Evolutionary conservation across 495 filamentous ascomycete species (phyloP), one percentile per base, ranked within the genome.

Genomic region (Penicillium mononematosum): DNA sequence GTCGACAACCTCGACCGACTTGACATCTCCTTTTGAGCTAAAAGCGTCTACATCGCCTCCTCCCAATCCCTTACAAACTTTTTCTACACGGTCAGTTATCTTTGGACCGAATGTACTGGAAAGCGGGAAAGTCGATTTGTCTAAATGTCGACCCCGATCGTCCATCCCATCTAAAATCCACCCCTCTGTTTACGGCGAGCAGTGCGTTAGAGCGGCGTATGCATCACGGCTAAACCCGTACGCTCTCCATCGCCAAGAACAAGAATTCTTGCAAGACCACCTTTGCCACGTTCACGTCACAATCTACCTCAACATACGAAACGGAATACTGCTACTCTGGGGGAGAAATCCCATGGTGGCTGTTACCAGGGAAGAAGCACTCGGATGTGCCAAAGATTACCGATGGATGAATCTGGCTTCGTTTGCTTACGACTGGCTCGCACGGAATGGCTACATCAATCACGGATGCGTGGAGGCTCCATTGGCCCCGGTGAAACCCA

Each of bases 251-350:
- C 79, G 78, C n/a, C 85, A 88, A 53, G 94, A 99, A 67, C 92
- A 96, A 68, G 69, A 81, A 58, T 81, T 91, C 48, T 74, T 99
- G 20, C 82, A 88, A 55, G 78, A 89, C 38, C 85, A 94, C 69
- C 84, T 99, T 55, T 95, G 86, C 67, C 86, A 90, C 62, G 78
- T 86, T 32, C 93, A 99, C 65, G 91, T 98, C 53, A 96, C 94
- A 10, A 87, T 88, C n/a, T 99, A 98, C 70, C 74, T 99, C 31
- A 97, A 96, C 71, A 96, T 99, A 56, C 81, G 94, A 56, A 99
- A 99, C 71, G 91, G 92, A 4, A 96, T 98, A 59, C 74, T 99
- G 27, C 82, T 95, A 52, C 75, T 98, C 38, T 99, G 92, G 92
- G 83, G 88, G 11, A 82, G 86, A 58, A 97, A 99, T 70, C 90